Base-by-base conservation (phyloP, 164 flowering plant genomes). In the Litsea cubeba region DNA sequence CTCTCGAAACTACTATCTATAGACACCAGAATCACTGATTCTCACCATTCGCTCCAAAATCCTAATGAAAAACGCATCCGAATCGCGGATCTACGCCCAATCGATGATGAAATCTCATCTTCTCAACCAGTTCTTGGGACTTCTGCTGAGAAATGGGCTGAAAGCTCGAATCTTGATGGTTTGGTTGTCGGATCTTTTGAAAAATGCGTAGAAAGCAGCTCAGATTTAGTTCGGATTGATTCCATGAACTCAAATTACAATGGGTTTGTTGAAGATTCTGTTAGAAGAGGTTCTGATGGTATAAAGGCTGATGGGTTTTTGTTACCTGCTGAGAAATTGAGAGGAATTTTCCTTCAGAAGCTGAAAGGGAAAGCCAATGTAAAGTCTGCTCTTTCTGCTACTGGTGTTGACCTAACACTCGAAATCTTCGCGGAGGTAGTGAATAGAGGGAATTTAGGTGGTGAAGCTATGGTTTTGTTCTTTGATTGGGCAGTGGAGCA, bases 311-410 rank as follows among this genome's bases (percentile, higher is more conserved):
- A 88, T 83, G 85, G 65, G 3, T 88, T 87, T 72, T 74, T 95
- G 54, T 73, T 85, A 1, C 88, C 94, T 0, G 98, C 84, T 66
- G 99, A 95, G 71, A 95, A 88, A 70, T 70, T 95, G 23, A 81
- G 98, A 25, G 99, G 99, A 0, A 80, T 95, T 68, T 95, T 95
- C 79, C 83, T 93, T 63, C 98, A 93, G 80, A 95, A 87, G 69
- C 74, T 92, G 50, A 82, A 63, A 35, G 94, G 98, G 12, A 88
- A 78, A 74, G 58, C 88, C 50, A 88, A 87, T 8, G 79, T 90
- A 50, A 87, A 88, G 46, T 71, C 82, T 18, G 95, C 99, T 0
- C 78, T 95, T 24, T 40, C 77, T 0, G 74, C 72, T 30, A 82
- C 76, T 35, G 80, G 79, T 11, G 86, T 86, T 1, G 85, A 85